Conservation (phyloP, 768 basidiomycete species). For the Lactifluus subvellereus region DNA sequence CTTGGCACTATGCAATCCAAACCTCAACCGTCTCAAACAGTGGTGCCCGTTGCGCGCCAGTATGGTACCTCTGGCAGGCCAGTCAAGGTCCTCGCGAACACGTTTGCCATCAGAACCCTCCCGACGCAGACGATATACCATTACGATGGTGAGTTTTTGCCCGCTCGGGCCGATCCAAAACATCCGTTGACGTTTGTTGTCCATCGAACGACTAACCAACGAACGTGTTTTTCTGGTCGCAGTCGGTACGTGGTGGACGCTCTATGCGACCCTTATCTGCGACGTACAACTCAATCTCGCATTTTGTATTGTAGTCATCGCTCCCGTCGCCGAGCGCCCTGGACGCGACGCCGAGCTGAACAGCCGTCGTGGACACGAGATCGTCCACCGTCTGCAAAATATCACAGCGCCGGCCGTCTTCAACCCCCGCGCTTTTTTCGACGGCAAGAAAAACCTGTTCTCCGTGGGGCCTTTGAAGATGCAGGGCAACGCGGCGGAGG, state of each 20-base stretch:
- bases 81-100: slow-evolving; percentile 17
- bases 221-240: background rate
- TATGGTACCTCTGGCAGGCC: slow-evolving; percentile 10
- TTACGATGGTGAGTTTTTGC: slow-evolving; percentile 14
- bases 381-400: slow-evolving; percentile 16
- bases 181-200: background rate
- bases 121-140: slow-evolving; percentile 16
- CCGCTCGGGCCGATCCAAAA: background rate
- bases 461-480: slow-evolving; percentile 17
- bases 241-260: slow-evolving; percentile 14
- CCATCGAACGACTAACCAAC: background rate
- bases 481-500: slow-evolving; percentile 17
- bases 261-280: background rate
- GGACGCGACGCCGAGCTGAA: slow-evolving; percentile 15
- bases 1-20: background rate
- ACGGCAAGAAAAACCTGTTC: slow-evolving; percentile 23
- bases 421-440: slow-evolving; percentile 18
- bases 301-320: background rate
- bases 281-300: background rate
- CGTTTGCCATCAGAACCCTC: slow-evolving; percentile 14
- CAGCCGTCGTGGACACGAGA: slow-evolving; percentile 17
- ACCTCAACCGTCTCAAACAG: background rate
- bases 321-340: slow-evolving; percentile 5
- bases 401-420: slow-evolving; percentile 10
- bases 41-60: slow-evolving; percentile 3